Evolutionary conservation across 805 yeast genomes (phyloP).

Genomic region (Zygoascus biomembranicola): DNA sequence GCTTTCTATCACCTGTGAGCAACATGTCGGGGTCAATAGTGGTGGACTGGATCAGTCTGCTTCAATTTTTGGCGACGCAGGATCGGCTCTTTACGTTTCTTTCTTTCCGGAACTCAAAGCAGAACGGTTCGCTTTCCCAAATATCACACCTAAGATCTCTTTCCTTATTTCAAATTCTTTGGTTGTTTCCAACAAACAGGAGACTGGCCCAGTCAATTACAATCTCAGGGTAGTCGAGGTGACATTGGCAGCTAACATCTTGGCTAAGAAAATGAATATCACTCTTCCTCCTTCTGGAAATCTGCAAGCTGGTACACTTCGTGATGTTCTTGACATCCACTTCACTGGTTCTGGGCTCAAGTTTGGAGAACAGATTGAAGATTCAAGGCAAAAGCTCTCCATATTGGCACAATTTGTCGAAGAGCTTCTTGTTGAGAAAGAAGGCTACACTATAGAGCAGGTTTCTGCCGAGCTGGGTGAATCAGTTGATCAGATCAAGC

Average conservation of each 20-base stretch:
- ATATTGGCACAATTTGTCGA: slow-evolving; percentile 40
- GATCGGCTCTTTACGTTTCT: slow-evolving; percentile 50
- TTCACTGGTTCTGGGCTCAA: slow-evolving; percentile 26
- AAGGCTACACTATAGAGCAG: slow-evolving; percentile 45
- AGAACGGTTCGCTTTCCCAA: slow-evolving; percentile 46
- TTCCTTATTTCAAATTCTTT: slow-evolving; percentile 60
- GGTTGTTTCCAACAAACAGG: slow-evolving; percentile 55
- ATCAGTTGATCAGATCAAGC: slow-evolving; percentile 36
- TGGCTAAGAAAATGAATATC: slow-evolving; percentile 43
- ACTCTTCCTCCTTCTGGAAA: slow-evolving; percentile 41
- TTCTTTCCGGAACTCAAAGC: slow-evolving; percentile 54
- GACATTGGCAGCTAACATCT: slow-evolving; percentile 53
- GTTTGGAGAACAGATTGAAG: slow-evolving; percentile 39
- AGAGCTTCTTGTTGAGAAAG: slow-evolving; percentile 30
- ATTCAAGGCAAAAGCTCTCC: slow-evolving; percentile 34
- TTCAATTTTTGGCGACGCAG: slow-evolving; percentile 51
- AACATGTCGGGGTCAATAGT: slow-evolving; percentile 63
- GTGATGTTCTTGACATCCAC: slow-evolving; percentile 54
- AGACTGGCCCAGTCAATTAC: slow-evolving; percentile 62
- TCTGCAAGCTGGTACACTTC: slow-evolving; percentile 48
- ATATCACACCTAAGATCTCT: slow-evolving; percentile 35
- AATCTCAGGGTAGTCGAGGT: slow-evolving; percentile 67
- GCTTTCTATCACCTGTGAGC: slow-evolving; percentile 60
- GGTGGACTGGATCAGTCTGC: slow-evolving; percentile 83
- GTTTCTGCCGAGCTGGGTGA: slow-evolving; percentile 38